Evolutionary conservation across 192 early-diverging fungal species (phyloP), one percentile per base, ranked within the genome.

Genomic region (Podila minutissima): DNA sequence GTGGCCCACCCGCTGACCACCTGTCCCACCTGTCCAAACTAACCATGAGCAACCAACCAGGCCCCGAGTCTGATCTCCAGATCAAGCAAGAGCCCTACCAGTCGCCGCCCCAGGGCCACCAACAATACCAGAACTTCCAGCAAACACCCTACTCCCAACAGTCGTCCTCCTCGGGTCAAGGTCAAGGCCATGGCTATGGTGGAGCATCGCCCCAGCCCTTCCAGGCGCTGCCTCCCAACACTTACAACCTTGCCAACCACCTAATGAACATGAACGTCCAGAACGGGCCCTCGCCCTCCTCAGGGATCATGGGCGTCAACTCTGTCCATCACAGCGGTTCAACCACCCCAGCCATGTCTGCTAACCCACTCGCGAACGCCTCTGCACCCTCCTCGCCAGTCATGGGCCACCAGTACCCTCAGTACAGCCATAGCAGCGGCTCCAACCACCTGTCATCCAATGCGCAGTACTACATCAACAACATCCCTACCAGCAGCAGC

Each of bases 211-310:
- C 72, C 49, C 64, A 50, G 59, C 63, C 77, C 7, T 81, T 81
- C 51, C 62, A 71, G 55, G 62, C 66, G 3, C 55, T 81, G 53
- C 67, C 77, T 13, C 57, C 77, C 2, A 69, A 72, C 38, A 66
- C 77, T 6, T 81, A 81, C 62, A 81, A 61, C 51, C 59, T 81
- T 33, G 66, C 68, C 31, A 81, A 33, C 58, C 77, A 81, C 32
- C 60, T 81, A 2, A 69, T 81, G 77, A 66, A 71, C 38, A 53
- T 81, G 33, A 81, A 71, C 63, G 71, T 81, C 66, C 70, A 73
- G 4, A 63, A 49, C 22, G 55, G 59, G n/a, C 22, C 71, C 4
- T 55, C 69, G 29, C 41, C 74, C 35, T 59, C 69, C 64, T 28
- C 20, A 68, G 55, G 63, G 32, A 53, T 67, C 65, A 1, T 66